Evolutionary conservation across 2,329 filamentous ascomycete genomes (phyloP).

Genomic region (Aspergillus pseudonomiae): DNA sequence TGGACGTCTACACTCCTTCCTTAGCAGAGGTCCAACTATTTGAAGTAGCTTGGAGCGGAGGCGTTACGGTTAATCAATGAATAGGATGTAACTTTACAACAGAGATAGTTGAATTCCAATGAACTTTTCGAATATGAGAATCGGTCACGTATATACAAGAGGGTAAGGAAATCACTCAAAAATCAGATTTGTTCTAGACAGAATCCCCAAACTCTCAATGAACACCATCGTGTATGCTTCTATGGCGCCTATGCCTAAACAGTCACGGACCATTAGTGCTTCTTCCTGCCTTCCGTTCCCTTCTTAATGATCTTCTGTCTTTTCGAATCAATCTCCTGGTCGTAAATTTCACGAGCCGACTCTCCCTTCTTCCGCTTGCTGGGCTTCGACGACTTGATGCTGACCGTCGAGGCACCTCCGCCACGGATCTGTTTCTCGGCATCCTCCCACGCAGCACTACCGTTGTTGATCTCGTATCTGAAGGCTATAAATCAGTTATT

Average conservation of each 20-base stretch:
- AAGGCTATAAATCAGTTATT: constrained; percentile 45
- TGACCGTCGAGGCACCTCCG: constrained; percentile 63
- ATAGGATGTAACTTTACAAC: not conserved
- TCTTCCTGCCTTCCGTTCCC: constrained; percentile 46
- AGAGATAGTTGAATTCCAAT: not conserved
- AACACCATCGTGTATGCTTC: constrained; percentile 17
- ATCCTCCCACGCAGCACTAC: constrained; percentile 56
- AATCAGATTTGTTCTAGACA: constrained; percentile 2
- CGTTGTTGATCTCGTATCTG: constrained; percentile 52
- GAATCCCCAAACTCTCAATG: constrained; percentile 4
- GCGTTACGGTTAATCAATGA: not conserved
- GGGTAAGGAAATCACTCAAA: constrained; percentile 6
- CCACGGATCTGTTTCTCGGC: constrained; percentile 73
- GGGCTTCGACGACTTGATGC: constrained; percentile 74
- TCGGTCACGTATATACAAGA: constrained; percentile 27
- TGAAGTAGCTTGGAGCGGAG: not conserved
- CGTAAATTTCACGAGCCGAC: constrained; percentile 53
- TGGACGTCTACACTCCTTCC: not conserved
- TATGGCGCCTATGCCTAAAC: not conserved
- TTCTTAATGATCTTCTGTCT: constrained; percentile 50
- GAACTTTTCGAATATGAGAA: constrained; percentile 2
- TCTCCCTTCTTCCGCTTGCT: constrained; percentile 72
- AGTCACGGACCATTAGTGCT: constrained; percentile 17
- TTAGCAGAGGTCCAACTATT: not conserved
- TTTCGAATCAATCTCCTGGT: constrained; percentile 47